Base-by-base conservation (phyloP, 2,329 filamentous ascomycete species). In the Pleomassaria siparia region DNA sequence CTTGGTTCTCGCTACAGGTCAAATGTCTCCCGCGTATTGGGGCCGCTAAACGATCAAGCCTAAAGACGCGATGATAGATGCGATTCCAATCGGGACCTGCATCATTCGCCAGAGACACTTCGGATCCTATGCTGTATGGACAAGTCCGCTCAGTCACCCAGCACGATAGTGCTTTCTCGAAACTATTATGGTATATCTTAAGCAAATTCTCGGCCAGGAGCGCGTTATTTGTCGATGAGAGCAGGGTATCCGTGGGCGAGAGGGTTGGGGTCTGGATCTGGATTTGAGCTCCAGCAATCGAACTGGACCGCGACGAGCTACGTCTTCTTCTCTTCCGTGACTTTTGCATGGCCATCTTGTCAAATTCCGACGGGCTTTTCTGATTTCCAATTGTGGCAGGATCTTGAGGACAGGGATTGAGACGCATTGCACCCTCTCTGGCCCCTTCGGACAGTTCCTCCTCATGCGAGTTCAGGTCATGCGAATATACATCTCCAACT, bases 111-210 rank as follows among this genome's bases (percentile, higher is more conserved):
- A 60, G 56, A 24, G 54, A 62, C 28, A 51, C 52, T 20, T 66
- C 58, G 43, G 56, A 56, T 33, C 60, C 50, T 37, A 69, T 56
- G 51, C 67, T 67, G 54, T 80, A 80, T 0, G 79, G 79, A 44
- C 79, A 81, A 2, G 76, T 80, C 39, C 73, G 70, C 50, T 80
- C 78, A 0, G 77, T 79, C 15, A 80, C 54, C 79, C 79, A 81
- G 56, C 79, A 81, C 1, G 77, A 76, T 6, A 81, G 61, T 11
- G 74, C 77, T 54, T 79, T 75, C 52, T 81, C 78, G 52, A 80
- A 69, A 24, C 77, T 79, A 51, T 81, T 77, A 53, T 80, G 78
- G 56, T 81, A 81, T 26, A 81, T 75, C 36, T 71, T 71, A 42
- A 80, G 62, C 15, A 80, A 63, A 12, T 64, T 72, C 32, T 75